Base-by-base conservation (phyloP, 2,329 filamentous ascomycete genomes). In the Colletotrichum aenigma region DNA sequence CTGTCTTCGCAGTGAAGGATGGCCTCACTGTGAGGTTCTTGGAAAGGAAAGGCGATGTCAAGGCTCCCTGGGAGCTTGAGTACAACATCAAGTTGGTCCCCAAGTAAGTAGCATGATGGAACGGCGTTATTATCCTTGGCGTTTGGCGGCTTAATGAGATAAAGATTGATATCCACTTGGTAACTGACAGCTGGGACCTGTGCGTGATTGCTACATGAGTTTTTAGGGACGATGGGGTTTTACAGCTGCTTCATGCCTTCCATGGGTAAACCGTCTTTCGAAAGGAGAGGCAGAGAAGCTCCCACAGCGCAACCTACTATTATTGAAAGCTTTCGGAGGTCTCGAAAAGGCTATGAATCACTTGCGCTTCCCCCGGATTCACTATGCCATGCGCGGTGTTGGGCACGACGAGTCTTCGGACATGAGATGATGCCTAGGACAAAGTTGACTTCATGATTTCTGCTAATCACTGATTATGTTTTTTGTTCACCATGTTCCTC, bases 41-140 rank as follows among this genome's bases (percentile, higher is more conserved):
- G 73, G 82, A 83, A 9, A 80, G 82, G 7, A 76, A 82, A 67
- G 83, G 80, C 6, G 85, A 85, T 43, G 71, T 79, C 0, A 88
- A 91, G 83, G 90, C 91, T 8, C 82, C 84, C 75, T 88, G 91
- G 82, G 90, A 93, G 82, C 82, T 94, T 70, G 87, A 89, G 79
- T 93, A 93, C 82, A 89, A 94, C 79, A 90, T 94, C 48, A 64
- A 61, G 34, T n/a, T 75, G 48, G 70, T 30, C 4, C 34, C 70
- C 15, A 21, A 32, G 28, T 65, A 60, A 43, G 30, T 36, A 28
- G 55, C 58, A 32, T 52, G n/a, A 21, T 4, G n/a, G n/a, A 52
- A 52, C n/a, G 43, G 43, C 43, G 43, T 52, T 52, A 21, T 52
- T 52, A 52, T 52, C n/a, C 43, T 21, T 21, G 43, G 43, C 43